Evolutionary conservation across 2,329 filamentous ascomycete genomes (phyloP).

Genomic region (Fusarium sp.): DNA sequence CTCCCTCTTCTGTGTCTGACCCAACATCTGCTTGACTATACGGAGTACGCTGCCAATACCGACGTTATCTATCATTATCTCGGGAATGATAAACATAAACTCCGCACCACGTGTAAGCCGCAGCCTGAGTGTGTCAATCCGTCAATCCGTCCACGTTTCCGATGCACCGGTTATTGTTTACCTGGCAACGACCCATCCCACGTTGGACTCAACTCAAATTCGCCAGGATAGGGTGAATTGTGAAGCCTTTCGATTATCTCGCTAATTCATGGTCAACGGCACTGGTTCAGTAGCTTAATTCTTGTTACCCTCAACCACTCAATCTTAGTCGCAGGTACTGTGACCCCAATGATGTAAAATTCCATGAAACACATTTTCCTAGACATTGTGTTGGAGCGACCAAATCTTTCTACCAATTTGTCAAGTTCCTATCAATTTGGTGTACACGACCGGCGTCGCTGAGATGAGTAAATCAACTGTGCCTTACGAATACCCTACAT

Average conservation of each 20-base stretch:
- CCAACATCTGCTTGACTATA: no score
- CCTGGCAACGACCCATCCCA: no score
- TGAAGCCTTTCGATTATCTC: not conserved
- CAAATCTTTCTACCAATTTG: not conserved
- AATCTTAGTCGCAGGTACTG: not conserved
- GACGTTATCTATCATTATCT: not conserved
- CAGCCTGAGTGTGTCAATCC: not conserved
- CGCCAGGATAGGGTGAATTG: not conserved
- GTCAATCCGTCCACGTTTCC: not conserved
- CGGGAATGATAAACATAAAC: not conserved
- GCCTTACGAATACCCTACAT: not conserved
- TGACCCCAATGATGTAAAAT: not conserved
- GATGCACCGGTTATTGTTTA: not conserved
- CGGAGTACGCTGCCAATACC: no score
- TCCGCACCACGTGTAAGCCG: slow-evolving; percentile 1
- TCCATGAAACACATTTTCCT: not conserved
- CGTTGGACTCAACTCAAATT: not conserved
- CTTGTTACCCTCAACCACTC: not conserved
- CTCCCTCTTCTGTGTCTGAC: no score
- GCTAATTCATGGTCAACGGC: no score
- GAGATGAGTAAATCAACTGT: not conserved
- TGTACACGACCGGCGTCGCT: not conserved
- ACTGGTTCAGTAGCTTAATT: no score
- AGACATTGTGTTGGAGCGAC: no score
- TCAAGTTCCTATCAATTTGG: not conserved